A percentile compares a stretch with the other conserved stretches of the same genome.
Conservation (phyloP, 2,329 filamentous ascomycete genomes). For the Pyricularia sp. region DNA sequence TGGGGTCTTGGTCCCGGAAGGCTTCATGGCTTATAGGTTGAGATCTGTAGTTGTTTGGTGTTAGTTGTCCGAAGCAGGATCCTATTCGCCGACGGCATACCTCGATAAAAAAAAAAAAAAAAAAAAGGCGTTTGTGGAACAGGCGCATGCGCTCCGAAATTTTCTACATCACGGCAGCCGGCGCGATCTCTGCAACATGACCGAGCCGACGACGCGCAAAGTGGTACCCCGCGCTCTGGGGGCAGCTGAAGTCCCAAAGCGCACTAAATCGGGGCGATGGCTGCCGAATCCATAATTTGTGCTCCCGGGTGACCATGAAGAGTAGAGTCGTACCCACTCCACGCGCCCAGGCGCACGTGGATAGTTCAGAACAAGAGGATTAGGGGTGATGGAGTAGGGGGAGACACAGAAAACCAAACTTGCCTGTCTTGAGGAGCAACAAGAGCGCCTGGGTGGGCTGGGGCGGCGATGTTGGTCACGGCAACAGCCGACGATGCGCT, state of each 20-base stretch:
- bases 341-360: not conserved
- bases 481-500: constrained; percentile 35
- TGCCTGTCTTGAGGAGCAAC: constrained; percentile 22
- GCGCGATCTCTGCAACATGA: not conserved
- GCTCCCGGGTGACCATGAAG: not conserved
- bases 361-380: not conserved
- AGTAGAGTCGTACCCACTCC: not conserved
- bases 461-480: constrained; percentile 25
- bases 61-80: not conserved
- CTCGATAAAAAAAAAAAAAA: not conserved
- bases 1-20: constrained; percentile 68
- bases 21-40: constrained; percentile 28
- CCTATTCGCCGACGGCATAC: not conserved
- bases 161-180: not conserved
- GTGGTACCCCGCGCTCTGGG: not conserved
- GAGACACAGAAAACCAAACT: not conserved
- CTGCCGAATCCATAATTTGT: not conserved
- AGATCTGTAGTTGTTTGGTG: constrained; percentile 30
- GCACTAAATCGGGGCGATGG: not conserved
- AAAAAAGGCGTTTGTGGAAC: not conserved
- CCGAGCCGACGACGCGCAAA: not conserved
- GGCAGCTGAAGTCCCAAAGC: not conserved
- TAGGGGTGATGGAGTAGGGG: not conserved
- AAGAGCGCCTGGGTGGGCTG: constrained; percentile 20
- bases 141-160: not conserved